Evolutionary conservation across 177 flowering plant genomes (phyloP).

Genomic region (Vitis hybrid): DNA sequence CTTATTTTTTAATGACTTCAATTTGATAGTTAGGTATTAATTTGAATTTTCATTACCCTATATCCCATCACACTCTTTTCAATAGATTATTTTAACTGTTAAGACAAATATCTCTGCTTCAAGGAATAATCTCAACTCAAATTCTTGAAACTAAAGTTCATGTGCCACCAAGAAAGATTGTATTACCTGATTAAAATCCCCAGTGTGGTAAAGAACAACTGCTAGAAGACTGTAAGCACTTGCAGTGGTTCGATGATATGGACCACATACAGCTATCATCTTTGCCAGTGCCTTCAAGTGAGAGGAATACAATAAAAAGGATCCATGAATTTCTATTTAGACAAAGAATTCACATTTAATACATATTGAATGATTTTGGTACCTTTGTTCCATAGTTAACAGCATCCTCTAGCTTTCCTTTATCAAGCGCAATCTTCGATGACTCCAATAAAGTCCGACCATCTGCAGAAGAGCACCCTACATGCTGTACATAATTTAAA

Average conservation of each 20-base stretch:
- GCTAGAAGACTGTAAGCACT: conserved; percentile 95
- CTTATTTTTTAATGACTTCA: not conserved
- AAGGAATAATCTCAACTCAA: not conserved
- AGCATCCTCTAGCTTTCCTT: conserved; percentile 95
- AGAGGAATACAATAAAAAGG: not conserved
- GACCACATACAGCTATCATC: conserved; percentile 92
- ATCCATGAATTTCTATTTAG: not conserved
- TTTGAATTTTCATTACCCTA: no score
- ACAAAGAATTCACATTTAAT: not conserved
- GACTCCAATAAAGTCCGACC: conserved; percentile 83
- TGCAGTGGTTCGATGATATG: conserved; percentile 86
- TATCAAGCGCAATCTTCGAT: conserved; percentile 85
- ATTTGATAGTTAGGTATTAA: not conserved
- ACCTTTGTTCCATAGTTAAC: conserved; percentile 89
- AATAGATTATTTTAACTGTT: not conserved
- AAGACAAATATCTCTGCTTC: not conserved
- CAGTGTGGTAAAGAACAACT: conserved; percentile 92
- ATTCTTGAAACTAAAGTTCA: not conserved
- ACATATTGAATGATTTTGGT: conserved; percentile 5
- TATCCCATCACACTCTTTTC: not conserved
- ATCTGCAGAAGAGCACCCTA: conserved; percentile 81
- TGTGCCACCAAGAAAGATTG: not conserved
- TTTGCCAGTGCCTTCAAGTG: conserved; percentile 74
- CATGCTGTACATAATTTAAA: conserved; percentile 54
- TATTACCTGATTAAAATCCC: conserved; percentile 94